phyloP scores from a whole-genome alignment of 2,329 filamentous ascomycete species.

The Pseudocercospora cruenta region DNA sequence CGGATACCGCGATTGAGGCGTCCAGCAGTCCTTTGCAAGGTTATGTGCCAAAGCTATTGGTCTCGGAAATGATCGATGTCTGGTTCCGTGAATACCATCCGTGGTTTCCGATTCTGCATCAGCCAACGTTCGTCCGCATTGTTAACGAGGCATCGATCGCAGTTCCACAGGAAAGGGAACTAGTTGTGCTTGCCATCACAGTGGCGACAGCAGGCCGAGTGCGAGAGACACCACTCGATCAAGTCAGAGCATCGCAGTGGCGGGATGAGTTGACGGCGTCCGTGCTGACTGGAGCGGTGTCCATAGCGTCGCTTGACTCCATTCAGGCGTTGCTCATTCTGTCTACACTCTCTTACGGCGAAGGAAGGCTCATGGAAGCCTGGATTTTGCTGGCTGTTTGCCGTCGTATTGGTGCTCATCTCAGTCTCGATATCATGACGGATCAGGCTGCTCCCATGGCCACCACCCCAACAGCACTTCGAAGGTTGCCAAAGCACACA shows the following conservation, averaged over 20 bases:
- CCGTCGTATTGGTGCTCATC: conserved; percentile 22
- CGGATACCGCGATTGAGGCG: not conserved
- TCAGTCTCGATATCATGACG: not conserved
- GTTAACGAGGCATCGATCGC: conserved; percentile 21
- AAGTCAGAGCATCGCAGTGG: not conserved
- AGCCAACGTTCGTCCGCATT: conserved; percentile 30
- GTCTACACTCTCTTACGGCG: conserved; percentile 37
- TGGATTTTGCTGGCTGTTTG: conserved; percentile 42
- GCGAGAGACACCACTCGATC: not conserved
- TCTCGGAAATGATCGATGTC: conserved; percentile 33
- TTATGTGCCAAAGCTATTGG: conserved; percentile 11
- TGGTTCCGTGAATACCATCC: conserved; percentile 45
- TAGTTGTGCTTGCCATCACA: conserved; percentile 15
- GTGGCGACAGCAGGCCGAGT: conserved; percentile 3
- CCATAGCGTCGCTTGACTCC: conserved; percentile 33
- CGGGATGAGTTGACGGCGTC: not conserved
- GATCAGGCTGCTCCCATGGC: conserved; percentile 6
- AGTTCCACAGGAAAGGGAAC: not conserved
- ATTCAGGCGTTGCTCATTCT: conserved; percentile 41
- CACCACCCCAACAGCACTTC: conserved; percentile 12
- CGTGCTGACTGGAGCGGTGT: conserved; percentile 2
- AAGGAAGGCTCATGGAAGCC: conserved; percentile 38
- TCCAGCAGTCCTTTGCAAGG: not conserved
- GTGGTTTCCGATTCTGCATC: conserved; percentile 44
- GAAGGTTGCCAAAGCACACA: conserved; percentile 13